phyloP scores from a whole-genome alignment of 176 grass and related monocot species.

The Poa annua region DNA sequence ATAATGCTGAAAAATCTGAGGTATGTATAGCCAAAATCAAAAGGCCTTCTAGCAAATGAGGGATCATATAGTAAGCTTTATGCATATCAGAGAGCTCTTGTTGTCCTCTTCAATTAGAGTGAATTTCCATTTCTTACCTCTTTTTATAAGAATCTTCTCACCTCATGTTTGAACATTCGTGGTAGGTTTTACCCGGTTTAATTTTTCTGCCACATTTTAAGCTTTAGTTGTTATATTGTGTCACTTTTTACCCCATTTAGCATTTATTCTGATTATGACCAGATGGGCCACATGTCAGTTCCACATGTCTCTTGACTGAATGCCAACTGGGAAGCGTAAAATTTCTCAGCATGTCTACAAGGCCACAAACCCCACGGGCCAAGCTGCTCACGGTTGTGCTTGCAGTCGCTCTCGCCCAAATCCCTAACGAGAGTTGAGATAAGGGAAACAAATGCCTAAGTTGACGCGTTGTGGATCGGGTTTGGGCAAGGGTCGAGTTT shows the following conservation, averaged over 20 bases:
- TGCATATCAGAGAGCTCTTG: slow-evolving; percentile 15
- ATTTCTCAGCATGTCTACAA: background rate
- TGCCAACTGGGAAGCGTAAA: background rate
- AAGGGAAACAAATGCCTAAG: background rate
- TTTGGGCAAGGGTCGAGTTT: background rate
- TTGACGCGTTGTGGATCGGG: background rate
- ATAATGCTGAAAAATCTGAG: slow-evolving; percentile 88
- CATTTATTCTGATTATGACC: background rate
- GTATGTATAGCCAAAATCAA: slow-evolving; percentile 45
- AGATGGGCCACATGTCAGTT: background rate
- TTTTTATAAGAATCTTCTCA: background rate
- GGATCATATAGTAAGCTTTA: background rate
- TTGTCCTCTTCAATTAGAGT: background rate
- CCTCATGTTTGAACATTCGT: background rate
- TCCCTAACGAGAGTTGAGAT: background rate
- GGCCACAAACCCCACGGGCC: background rate
- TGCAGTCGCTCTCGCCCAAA: background rate
- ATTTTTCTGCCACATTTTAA: background rate
- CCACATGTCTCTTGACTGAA: background rate
- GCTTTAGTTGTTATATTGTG: background rate
- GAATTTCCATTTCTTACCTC: background rate
- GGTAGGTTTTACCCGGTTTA: background rate
- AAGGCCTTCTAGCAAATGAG: background rate
- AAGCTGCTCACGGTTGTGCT: background rate
- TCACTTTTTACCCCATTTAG: background rate